phyloP scores from a whole-genome alignment of 2,329 filamentous ascomycete genomes.

The Teratosphaeria destructans region DNA sequence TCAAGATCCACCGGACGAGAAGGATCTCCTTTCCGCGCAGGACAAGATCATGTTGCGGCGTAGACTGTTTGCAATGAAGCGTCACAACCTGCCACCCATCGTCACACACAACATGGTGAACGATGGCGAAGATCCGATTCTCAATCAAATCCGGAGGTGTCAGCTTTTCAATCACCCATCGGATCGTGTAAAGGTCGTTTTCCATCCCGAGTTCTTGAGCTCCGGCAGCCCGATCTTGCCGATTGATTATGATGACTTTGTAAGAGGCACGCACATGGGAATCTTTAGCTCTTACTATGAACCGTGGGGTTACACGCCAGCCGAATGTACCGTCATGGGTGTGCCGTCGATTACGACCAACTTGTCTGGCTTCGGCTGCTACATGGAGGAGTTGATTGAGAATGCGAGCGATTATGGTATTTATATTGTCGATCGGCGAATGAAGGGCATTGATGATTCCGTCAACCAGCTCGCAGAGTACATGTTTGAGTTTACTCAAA shows the following conservation, averaged over 20 bases:
- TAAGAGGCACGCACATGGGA: constrained; percentile 89
- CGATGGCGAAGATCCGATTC: constrained; percentile 80
- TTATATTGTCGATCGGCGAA: constrained; percentile 93
- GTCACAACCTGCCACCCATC: constrained; percentile 79
- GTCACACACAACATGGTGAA: constrained; percentile 99
- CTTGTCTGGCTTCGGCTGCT: constrained; percentile 93
- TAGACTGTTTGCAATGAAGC: constrained; percentile 93
- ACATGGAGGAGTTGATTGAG: constrained; percentile 98
- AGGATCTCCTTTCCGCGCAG: constrained; percentile 83
- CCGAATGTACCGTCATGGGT: constrained; percentile 98
- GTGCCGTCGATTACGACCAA: constrained; percentile 98
- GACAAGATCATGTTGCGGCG: constrained; percentile 88
- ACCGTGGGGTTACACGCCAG: constrained; percentile 97
- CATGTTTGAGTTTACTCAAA: constrained; percentile 90
- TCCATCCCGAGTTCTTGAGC: constrained; percentile 96
- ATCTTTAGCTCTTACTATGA: constrained; percentile 98
- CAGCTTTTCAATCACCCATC: constrained; percentile 93
- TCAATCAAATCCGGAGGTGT: constrained; percentile 91
- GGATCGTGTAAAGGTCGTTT: constrained; percentile 93
- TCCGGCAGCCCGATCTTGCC: constrained; percentile 90
- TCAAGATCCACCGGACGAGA: constrained; percentile 86
- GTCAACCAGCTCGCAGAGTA: constrained; percentile 86
- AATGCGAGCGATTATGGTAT: constrained; percentile 97
- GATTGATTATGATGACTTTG: constrained; percentile 96
- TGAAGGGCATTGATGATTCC: constrained; percentile 92